These are phyloP conservation scores for Hippophae tibetana DNA, from an alignment of 306 rosid genomes.

Conservation along the genomic window DNA sequence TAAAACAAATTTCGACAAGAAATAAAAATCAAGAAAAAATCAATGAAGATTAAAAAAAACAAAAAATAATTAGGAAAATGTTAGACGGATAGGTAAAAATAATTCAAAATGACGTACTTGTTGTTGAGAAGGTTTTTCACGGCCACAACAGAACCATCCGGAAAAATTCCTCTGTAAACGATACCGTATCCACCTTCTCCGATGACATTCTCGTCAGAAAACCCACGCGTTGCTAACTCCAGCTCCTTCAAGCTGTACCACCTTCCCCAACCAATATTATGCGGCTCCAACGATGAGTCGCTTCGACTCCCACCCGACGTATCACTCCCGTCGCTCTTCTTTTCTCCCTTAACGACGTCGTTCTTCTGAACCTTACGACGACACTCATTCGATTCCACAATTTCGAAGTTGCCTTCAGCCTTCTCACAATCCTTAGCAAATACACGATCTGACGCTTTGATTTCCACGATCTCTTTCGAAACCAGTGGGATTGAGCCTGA, in stretches of 20 bases:
- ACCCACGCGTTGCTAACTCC: constrained; percentile 63
- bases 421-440: constrained; percentile 18
- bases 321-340: constrained; percentile 36
- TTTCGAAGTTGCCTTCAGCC: constrained; percentile 23
- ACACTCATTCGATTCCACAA: constrained; percentile 23
- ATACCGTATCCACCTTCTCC: constrained; percentile 97
- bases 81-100: too few species aligned
- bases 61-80: too few species aligned
- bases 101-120: constrained; percentile 44
- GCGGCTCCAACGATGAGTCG: constrained; percentile 41
- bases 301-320: constrained; percentile 36
- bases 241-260: constrained; percentile 81
- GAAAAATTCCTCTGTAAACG: constrained; percentile 64
- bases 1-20: too few species aligned
- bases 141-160: constrained; percentile 73
- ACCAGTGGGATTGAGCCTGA: constrained; percentile 72
- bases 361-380: constrained; percentile 4
- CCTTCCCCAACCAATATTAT: constrained; percentile 84
- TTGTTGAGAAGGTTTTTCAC: constrained; percentile 92
- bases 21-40: too few species aligned
- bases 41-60: too few species aligned
- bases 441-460: constrained; percentile 33
- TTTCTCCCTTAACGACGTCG: constrained; percentile 22
- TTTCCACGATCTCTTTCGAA: constrained; percentile 68
- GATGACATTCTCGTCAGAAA: constrained; percentile 57